Percentiles rank a stretch among this genome's conserved stretches.
phyloP scores from a whole-genome alignment of 495 filamentous ascomycete species.

The Xylaria grammica region DNA sequence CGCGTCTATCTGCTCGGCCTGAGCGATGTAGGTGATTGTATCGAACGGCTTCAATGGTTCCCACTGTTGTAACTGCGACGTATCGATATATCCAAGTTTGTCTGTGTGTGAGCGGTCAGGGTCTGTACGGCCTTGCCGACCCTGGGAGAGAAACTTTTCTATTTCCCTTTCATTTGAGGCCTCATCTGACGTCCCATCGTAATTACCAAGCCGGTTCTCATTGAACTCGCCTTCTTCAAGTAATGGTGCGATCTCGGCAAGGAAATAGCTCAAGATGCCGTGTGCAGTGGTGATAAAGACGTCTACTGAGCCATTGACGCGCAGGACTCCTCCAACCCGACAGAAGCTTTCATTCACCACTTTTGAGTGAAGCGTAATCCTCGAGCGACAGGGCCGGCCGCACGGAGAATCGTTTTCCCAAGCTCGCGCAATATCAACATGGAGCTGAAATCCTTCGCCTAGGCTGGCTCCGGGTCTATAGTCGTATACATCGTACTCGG shows the following conservation, averaged over 20 bases:
- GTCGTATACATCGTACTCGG: background rate
- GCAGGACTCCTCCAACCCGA: background rate
- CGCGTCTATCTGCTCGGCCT: background rate
- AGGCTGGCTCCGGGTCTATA: background rate
- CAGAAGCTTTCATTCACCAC: background rate
- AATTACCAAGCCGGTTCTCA: background rate
- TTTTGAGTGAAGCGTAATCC: background rate
- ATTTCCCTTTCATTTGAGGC: background rate
- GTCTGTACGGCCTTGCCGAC: background rate
- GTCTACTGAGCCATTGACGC: slow-evolving; percentile 1
- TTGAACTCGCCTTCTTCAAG: background rate
- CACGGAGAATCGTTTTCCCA: background rate
- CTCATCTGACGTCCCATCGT: background rate
- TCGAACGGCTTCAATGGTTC: background rate
- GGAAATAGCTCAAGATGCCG: background rate
- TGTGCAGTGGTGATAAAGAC: background rate
- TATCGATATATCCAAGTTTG: background rate
- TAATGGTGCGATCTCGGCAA: background rate
- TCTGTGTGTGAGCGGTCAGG: background rate
- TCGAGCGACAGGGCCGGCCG: background rate
- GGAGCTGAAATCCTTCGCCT: background rate
- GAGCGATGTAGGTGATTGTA: background rate
- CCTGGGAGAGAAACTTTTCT: background rate
- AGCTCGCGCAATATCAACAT: background rate
- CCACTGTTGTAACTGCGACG: background rate